Evolutionary conservation across 169 alveolate species (phyloP).

Genomic region (Besnoitia besnoiti): DNA sequence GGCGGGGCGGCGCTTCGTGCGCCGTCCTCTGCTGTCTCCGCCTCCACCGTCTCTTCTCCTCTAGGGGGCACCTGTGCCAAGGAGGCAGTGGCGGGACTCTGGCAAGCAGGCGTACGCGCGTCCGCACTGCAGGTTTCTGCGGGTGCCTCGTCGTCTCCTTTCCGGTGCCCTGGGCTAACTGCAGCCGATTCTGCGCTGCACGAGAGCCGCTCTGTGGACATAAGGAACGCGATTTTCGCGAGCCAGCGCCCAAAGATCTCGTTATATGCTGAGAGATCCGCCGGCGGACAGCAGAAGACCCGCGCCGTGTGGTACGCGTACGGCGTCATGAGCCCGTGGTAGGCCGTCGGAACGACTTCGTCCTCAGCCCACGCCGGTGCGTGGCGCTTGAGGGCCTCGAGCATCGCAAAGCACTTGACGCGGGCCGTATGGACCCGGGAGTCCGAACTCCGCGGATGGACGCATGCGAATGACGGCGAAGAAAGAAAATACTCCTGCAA

Average conservation of each 20-base stretch:
- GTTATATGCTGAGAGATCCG: neutral
- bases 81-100: too few species aligned
- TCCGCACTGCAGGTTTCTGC: too few species aligned
- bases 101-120: too few species aligned
- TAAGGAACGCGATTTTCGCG: neutral
- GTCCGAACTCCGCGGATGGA: neutral
- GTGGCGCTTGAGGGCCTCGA: neutral
- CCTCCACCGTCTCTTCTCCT: too few species aligned
- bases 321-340: constrained; percentile 29
- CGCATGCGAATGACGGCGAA: neutral
- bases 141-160: too few species aligned
- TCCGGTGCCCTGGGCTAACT: too few species aligned
- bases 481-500: constrained; percentile 5
- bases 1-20: too few species aligned
- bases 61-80: too few species aligned
- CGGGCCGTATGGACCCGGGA: neutral
- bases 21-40: too few species aligned
- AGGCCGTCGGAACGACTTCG: constrained; percentile 15
- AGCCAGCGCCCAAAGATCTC: constrained; percentile 19
- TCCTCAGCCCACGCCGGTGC: constrained; percentile 23
- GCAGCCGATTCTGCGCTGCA: too few species aligned
- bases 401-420: constrained; percentile 20
- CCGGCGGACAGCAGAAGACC: constrained; percentile 26
- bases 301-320: constrained; percentile 23
- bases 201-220: neutral